phyloP scores from a whole-genome alignment of 2,329 filamentous ascomycete species.

The Talaromyces atroroseus region DNA sequence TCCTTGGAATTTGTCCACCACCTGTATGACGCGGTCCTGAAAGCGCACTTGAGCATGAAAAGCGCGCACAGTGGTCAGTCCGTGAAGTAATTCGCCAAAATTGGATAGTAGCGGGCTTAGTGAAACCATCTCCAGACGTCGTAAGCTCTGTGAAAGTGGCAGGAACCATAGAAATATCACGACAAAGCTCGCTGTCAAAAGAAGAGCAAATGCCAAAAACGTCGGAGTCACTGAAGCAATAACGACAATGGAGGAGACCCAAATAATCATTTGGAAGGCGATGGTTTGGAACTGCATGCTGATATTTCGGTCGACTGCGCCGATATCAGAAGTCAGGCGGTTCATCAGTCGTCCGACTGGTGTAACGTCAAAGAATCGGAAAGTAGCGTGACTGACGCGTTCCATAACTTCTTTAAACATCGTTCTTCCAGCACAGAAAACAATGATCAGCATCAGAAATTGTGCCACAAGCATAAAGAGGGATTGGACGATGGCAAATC shows the following conservation, averaged over 20 bases:
- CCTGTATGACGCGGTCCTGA: slow-evolving; percentile 70
- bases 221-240: slow-evolving; percentile 71
- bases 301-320: slow-evolving; percentile 82
- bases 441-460: slow-evolving; percentile 66
- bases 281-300: slow-evolving; percentile 67
- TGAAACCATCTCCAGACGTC: slow-evolving; percentile 83
- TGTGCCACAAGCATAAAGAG: slow-evolving; percentile 58
- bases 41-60: slow-evolving; percentile 75
- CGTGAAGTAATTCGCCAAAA: slow-evolving; percentile 80
- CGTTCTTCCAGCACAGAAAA: slow-evolving; percentile 68
- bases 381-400: slow-evolving; percentile 71
- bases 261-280: slow-evolving; percentile 64
- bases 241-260: slow-evolving; percentile 66
- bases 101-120: slow-evolving; percentile 86
- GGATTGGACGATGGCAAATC: slow-evolving; percentile 59
- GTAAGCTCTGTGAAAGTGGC: slow-evolving; percentile 74
- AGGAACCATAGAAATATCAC: slow-evolving; percentile 71
- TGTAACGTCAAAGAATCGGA: slow-evolving; percentile 87
- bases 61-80: slow-evolving; percentile 78
- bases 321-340: slow-evolving; percentile 82
- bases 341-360: slow-evolving; percentile 90
- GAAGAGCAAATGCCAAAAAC: slow-evolving; percentile 64
- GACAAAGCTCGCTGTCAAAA: slow-evolving; percentile 64
- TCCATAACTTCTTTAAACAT: slow-evolving; percentile 70
- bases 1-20: slow-evolving; percentile 83